phyloP scores from a whole-genome alignment of 2,329 filamentous ascomycete species.

The Endoconidiophora laricicola region DNA sequence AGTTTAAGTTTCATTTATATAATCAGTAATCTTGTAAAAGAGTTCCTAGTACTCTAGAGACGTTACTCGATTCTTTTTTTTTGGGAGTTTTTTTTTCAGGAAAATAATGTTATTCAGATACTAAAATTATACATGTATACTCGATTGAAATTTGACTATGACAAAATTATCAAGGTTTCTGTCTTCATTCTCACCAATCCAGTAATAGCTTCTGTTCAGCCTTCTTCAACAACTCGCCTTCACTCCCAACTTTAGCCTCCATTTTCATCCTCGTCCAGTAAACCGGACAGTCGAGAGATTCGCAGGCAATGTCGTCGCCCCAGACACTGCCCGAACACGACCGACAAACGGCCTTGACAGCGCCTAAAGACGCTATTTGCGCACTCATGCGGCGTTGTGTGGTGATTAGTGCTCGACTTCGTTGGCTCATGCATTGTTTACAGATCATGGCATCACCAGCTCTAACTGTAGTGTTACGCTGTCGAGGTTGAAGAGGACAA shows the following conservation, averaged over 20 bases:
- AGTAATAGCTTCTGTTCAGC: constrained; percentile 18
- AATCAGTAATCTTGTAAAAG: no score
- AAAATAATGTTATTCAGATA: no score
- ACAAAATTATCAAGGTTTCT: no score
- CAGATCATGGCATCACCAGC: not conserved
- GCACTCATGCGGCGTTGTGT: constrained; percentile 44
- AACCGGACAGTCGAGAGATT: constrained; percentile 82
- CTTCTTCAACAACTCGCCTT: constrained; percentile 20
- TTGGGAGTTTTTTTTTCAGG: not conserved
- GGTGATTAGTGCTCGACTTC: constrained; percentile 41
- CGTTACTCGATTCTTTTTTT: no score
- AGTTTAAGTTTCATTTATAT: no score
- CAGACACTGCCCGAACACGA: constrained; percentile 61
- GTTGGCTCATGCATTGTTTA: constrained; percentile 34
- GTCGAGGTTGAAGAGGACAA: no score
- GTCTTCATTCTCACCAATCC: constrained; percentile 18
- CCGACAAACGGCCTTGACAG: constrained; percentile 58
- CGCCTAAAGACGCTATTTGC: constrained; percentile 37
- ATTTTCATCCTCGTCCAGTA: constrained; percentile 67
- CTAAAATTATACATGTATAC: no score
- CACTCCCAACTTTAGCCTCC: constrained; percentile 27
- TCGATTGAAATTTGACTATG: no score
- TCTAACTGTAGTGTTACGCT: not conserved
- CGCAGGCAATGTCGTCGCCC: constrained; percentile 65
- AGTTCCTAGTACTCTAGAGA: no score